Percentiles rank a stretch among this genome's conserved stretches.
Evolutionary conservation across 331 rosid species (phyloP).

Genomic region (Prunus yedoensis): DNA sequence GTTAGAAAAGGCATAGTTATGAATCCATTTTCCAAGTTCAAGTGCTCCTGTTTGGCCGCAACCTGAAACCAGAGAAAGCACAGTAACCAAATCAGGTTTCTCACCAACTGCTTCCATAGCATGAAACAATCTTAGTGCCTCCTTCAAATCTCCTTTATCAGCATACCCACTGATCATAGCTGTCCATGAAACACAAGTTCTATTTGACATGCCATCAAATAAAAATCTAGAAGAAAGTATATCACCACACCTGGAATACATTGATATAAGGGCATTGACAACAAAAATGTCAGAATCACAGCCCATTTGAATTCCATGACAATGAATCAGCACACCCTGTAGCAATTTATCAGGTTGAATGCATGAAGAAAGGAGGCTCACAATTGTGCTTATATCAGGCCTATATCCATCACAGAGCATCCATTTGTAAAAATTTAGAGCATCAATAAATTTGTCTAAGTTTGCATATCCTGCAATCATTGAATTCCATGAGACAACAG

Average conservation of each 20-base stretch:
- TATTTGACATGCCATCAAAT: conserved; percentile 43
- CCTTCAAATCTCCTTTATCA: conserved; percentile 42
- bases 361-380: conserved; percentile 51
- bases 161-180: conserved; percentile 55
- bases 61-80: conserved; percentile 57
- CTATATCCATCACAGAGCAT: conserved; percentile 36
- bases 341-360: conserved; percentile 33
- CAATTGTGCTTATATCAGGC: conserved; percentile 51
- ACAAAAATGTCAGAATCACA: conserved; percentile 48
- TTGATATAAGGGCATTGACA: conserved; percentile 51
- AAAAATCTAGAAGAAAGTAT: conserved; percentile 39
- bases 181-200: conserved; percentile 64
- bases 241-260: conserved; percentile 61
- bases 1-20: conserved; percentile 34
- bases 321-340: conserved; percentile 47
- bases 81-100: conserved; percentile 48
- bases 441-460: conserved; percentile 30
- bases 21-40: conserved; percentile 53
- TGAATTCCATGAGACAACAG: conserved; percentile 64
- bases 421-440: conserved; percentile 40
- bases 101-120: conserved; percentile 46
- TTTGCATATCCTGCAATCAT: conserved; percentile 54
- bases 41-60: conserved; percentile 47
- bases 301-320: conserved; percentile 53
- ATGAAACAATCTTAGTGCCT: conserved; percentile 46